Evolutionary conservation across 371 early-diverging fungal species (phyloP).

Genomic region (Lichtheimia ornata): DNA sequence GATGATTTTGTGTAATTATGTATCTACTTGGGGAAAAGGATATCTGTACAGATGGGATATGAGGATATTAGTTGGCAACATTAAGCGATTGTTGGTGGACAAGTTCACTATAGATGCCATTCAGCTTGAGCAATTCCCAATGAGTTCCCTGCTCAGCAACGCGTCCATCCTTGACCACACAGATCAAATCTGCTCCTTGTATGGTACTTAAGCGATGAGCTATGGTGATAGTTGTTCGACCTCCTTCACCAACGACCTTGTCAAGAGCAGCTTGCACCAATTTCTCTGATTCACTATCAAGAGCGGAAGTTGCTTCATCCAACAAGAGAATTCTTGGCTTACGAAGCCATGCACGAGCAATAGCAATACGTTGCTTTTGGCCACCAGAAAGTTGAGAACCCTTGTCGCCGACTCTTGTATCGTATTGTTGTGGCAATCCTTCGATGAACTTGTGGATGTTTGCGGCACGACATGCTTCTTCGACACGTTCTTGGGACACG

Average conservation of each 20-base stretch:
- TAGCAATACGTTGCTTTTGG: constrained; percentile 33
- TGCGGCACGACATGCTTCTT: constrained; percentile 59
- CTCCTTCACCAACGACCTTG: constrained; percentile 51
- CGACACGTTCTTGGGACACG: constrained; percentile 57
- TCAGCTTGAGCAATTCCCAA: constrained; percentile 43
- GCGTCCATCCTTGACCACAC: constrained; percentile 66
- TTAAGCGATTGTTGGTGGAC: constrained; percentile 30
- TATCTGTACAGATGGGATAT: no score
- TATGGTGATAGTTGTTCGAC: constrained; percentile 68
- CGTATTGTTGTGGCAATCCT: constrained; percentile 68
- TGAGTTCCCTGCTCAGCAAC: constrained; percentile 73
- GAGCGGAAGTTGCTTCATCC: constrained; percentile 95
- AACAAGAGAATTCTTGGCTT: constrained; percentile 85
- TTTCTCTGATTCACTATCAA: constrained; percentile 87
- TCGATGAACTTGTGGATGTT: constrained; percentile 79
- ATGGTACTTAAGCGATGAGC: constrained; percentile 76
- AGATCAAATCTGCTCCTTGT: constrained; percentile 65
- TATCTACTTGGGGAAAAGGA: no score
- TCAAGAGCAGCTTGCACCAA: constrained; percentile 87
- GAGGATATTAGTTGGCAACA: background rate
- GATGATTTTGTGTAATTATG: no score
- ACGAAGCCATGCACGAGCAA: constrained; percentile 68
- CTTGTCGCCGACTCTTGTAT: constrained; percentile 77
- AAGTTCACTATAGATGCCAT: constrained; percentile 52
- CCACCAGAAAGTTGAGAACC: constrained; percentile 53